phyloP scores from a whole-genome alignment of 2,329 filamentous ascomycete genomes.

The Aspergillus tamarii region DNA sequence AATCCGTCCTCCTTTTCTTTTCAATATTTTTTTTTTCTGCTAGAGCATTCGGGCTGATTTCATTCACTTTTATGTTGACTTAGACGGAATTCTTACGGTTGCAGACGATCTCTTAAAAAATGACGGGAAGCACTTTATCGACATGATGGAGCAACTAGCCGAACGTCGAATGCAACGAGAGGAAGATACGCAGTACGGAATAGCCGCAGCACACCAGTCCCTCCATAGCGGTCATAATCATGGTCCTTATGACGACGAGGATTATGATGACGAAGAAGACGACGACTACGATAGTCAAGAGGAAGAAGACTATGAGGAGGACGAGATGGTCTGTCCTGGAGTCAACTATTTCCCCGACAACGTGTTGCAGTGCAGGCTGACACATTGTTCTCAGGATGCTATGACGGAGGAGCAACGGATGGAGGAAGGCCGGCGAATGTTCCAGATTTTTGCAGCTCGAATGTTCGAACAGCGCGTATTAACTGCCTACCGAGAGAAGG shows the following conservation, averaged over 20 bases:
- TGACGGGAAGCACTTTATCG: slow-evolving; percentile 98
- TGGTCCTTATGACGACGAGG: slow-evolving; percentile 74
- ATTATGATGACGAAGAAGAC: slow-evolving; percentile 76
- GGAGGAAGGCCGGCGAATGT: slow-evolving; percentile 98
- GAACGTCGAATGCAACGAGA: slow-evolving; percentile 97
- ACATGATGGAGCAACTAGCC: slow-evolving; percentile 99
- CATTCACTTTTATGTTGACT: slow-evolving; percentile 42
- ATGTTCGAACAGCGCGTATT: slow-evolving; percentile 99
- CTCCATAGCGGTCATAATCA: slow-evolving; percentile 75
- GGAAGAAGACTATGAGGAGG: slow-evolving; percentile 67
- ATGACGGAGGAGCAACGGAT: slow-evolving; percentile 99
- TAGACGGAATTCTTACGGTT: slow-evolving; percentile 94
- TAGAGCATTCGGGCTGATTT: slow-evolving; percentile 34
- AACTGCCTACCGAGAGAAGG: slow-evolving; percentile 96
- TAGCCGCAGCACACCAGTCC: slow-evolving; percentile 60
- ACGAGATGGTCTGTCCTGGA: slow-evolving; percentile 59
- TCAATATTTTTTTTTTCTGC: background rate
- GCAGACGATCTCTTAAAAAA: slow-evolving; percentile 98
- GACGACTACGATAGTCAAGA: slow-evolving; percentile 65
- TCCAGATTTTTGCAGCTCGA: slow-evolving; percentile 96
- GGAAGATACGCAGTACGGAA: slow-evolving; percentile 77
- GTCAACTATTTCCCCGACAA: slow-evolving; percentile 5
- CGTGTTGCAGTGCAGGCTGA: slow-evolving; percentile 34
- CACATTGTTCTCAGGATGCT: slow-evolving; percentile 68
- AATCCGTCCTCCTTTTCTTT: slow-evolving; percentile 10